These are phyloP conservation scores for Fusarium devonianum DNA, from an alignment of 2,329 filamentous ascomycete genomes.

Conservation along the genomic window DNA sequence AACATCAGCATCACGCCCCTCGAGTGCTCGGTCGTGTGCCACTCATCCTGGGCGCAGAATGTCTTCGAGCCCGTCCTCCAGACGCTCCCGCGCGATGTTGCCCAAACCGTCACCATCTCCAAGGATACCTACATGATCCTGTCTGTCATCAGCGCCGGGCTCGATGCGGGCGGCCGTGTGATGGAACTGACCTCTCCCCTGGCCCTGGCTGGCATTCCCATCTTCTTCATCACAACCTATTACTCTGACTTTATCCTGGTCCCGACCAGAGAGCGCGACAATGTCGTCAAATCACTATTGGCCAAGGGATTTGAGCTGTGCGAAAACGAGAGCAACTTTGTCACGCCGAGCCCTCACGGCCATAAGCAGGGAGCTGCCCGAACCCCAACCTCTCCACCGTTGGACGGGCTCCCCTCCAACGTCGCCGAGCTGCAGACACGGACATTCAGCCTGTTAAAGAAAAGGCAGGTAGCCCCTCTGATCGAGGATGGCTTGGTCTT, in stretches of 20 bases:
- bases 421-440: constrained; percentile 80
- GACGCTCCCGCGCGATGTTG: constrained; percentile 62
- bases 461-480: constrained; percentile 75
- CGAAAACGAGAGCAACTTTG: constrained; percentile 72
- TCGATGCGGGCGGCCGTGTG: constrained; percentile 90
- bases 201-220: constrained; percentile 89
- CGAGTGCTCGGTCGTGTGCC: constrained; percentile 92
- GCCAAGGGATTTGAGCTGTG: constrained; percentile 86
- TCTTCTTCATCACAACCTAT: constrained; percentile 99
- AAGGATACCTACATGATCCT: constrained; percentile 86
- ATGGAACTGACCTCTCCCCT: constrained; percentile 90
- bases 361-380: constrained; percentile 41
- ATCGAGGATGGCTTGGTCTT: constrained; percentile 74
- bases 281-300: constrained; percentile 79
- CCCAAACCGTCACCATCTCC: constrained; percentile 73
- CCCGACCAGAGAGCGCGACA: constrained; percentile 74
- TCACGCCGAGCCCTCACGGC: constrained; percentile 56
- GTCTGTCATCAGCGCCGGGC: constrained; percentile 86
- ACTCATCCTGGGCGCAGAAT: constrained; percentile 73
- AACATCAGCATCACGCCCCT: constrained; percentile 93
- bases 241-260: constrained; percentile 97
- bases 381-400: constrained; percentile 59
- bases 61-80: constrained; percentile 78
- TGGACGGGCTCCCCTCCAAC: constrained; percentile 79
- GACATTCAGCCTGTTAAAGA: constrained; percentile 85